Evolutionary conservation across 2,329 filamentous ascomycete species (phyloP).

Genomic region (Acephala macrosclerotiorum): DNA sequence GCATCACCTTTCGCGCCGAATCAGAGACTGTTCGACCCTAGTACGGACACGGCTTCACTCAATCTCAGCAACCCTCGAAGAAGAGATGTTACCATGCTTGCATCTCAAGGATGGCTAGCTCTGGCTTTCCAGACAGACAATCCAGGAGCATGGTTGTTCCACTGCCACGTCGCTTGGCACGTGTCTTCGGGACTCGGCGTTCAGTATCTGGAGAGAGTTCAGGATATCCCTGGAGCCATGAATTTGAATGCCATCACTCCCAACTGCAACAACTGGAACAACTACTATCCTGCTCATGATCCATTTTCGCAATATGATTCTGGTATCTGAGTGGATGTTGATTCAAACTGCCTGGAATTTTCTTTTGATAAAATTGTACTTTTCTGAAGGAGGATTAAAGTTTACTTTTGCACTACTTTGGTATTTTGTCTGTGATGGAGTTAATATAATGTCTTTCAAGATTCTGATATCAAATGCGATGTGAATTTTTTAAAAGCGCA

Average conservation of each 20-base stretch:
- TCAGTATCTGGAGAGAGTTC: constrained; percentile 52
- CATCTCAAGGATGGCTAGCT: constrained; percentile 27
- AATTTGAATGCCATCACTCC: constrained; percentile 33
- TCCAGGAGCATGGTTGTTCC: constrained; percentile 42
- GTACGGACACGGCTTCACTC: neutral
- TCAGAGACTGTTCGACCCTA: neutral
- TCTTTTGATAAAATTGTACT: no score
- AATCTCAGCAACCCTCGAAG: constrained; percentile 53
- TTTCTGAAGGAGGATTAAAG: no score
- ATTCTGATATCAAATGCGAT: no score
- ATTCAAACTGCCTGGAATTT: neutral
- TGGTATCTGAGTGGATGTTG: neutral
- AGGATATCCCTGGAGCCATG: constrained; percentile 16
- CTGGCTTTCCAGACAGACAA: constrained; percentile 44
- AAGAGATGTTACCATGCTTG: constrained; percentile 57
- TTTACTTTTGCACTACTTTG: no score
- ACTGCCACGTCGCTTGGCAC: constrained; percentile 54
- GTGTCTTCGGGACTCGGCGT: constrained; percentile 57
- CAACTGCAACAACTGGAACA: constrained; percentile 7
- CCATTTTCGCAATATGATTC: constrained; percentile 12
- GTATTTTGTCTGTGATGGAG: no score
- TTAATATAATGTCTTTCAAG: no score
- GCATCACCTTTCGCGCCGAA: constrained; percentile 8
- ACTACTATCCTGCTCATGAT: neutral
- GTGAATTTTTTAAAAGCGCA: no score